A percentile compares a stretch with the other conserved stretches of the same genome.
These are phyloP conservation scores for Hura crepitans DNA, from an alignment of 441 rosid species.

Conservation along the genomic window DNA sequence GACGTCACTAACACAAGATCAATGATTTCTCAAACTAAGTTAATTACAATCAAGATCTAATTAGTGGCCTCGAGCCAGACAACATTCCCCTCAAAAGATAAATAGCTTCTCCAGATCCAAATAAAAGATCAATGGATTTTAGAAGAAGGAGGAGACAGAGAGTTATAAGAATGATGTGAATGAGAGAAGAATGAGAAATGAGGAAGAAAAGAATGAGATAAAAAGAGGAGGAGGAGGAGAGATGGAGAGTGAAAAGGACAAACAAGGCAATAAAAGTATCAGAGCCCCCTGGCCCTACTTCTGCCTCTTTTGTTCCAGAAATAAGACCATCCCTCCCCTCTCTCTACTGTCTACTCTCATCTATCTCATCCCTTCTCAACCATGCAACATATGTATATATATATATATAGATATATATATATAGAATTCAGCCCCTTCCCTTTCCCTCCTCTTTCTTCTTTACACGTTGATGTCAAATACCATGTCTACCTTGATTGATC, in stretches of 20 bases:
- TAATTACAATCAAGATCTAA: no score
- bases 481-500: constrained; percentile 23
- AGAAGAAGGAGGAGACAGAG: constrained; percentile 7
- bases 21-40: constrained; percentile 16
- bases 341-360: constrained; percentile 11
- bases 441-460: not conserved
- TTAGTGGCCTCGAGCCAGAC: constrained; percentile 93
- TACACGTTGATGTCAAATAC: not conserved
- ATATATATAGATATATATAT: constrained; percentile 1
- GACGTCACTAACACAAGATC: constrained; percentile 41
- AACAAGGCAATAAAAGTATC: constrained; percentile 43
- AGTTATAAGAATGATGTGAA: constrained; percentile 8
- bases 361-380: constrained; percentile 18
- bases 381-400: constrained; percentile 17
- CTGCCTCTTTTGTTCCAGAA: constrained; percentile 25
- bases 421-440: not conserved
- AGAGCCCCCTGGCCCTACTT: constrained; percentile 36
- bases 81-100: constrained; percentile 88
- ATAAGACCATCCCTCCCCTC: constrained; percentile 6
- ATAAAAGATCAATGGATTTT: no score
- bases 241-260: constrained; percentile 41
- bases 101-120: constrained; percentile 31
- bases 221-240: constrained; percentile 27
- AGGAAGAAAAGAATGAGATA: constrained; percentile 22
- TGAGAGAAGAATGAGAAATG: constrained; percentile 3